Evolutionary conservation across 371 early-diverging fungal species (phyloP).

Genomic region (Zopfochytrium polystomum): DNA sequence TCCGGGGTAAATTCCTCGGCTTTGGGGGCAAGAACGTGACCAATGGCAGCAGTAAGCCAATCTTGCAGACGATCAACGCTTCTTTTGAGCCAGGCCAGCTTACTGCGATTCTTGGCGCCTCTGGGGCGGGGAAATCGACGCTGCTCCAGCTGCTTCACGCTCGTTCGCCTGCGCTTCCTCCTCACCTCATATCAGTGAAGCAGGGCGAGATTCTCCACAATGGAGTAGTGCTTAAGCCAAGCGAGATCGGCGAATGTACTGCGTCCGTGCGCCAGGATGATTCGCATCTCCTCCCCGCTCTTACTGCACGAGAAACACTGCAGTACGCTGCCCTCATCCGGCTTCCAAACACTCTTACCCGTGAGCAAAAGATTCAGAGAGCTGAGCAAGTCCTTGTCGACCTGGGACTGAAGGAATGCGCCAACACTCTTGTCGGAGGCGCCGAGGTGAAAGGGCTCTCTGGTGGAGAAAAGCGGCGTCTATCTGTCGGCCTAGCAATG

Average conservation of each 20-base stretch:
- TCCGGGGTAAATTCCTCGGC: neutral
- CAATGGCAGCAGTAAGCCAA: constrained; percentile 7
- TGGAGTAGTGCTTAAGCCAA: constrained; percentile 12
- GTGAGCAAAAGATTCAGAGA: constrained; percentile 53
- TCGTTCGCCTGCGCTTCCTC: constrained; percentile 10
- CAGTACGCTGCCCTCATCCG: constrained; percentile 79
- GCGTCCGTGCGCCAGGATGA: constrained; percentile 43
- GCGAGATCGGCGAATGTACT: constrained; percentile 5
- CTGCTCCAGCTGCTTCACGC: constrained; percentile 61
- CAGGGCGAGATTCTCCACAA: constrained; percentile 33
- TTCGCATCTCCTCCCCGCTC: constrained; percentile 39
- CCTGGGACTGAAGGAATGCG: constrained; percentile 65
- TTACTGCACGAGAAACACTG: constrained; percentile 59
- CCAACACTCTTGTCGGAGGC: constrained; percentile 68
- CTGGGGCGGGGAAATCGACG: constrained; percentile 78
- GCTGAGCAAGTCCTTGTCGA: constrained; percentile 65
- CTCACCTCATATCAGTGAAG: constrained; percentile 11
- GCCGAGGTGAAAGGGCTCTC: constrained; percentile 41
- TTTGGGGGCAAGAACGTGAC: neutral
- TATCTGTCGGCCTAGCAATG: constrained; percentile 49
- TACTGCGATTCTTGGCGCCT: constrained; percentile 72
- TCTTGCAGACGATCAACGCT: constrained; percentile 56
- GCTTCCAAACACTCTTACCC: constrained; percentile 54
- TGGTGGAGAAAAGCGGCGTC: constrained; percentile 57
- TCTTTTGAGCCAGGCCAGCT: constrained; percentile 62